Evolutionary conservation across 371 early-diverging fungal genomes (phyloP).

Genomic region (Homolaphlyctis polyrhiza): DNA sequence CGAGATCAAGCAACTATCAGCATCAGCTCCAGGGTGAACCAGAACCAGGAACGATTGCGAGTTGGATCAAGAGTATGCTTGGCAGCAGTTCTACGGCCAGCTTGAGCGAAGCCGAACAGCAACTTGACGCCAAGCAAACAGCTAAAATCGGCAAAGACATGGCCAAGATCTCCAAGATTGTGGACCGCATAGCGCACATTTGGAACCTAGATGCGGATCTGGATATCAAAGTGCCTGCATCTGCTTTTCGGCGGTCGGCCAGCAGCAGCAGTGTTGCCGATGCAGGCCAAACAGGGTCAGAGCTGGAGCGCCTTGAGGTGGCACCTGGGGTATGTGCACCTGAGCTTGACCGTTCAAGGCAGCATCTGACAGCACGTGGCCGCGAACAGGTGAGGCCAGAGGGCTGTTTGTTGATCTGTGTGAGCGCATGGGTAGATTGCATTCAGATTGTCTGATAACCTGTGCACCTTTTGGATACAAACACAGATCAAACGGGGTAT

Average conservation of each 20-base stretch:
- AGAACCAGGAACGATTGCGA: no score
- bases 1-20: no score
- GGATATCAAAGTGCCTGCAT: neutral
- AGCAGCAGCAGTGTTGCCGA: neutral
- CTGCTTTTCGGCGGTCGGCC: neutral
- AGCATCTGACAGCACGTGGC: neutral
- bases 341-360: neutral
- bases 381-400: conserved; percentile 1
- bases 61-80: no score
- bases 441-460: neutral
- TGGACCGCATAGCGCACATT: neutral
- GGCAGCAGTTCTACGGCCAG: no score
- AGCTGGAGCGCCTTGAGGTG: neutral
- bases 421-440: neutral
- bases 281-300: neutral
- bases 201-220: neutral
- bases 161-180: neutral
- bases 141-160: neutral
- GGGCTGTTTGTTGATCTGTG: neutral
- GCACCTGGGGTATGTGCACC: conserved; percentile 2
- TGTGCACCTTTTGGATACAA: neutral
- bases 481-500: neutral
- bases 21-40: no score
- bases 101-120: no score
- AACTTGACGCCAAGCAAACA: neutral